Evolutionary conservation across 139 green algal species (phyloP), one percentile per base, ranked within the genome.

Genomic region (Micromonas commoda): DNA sequence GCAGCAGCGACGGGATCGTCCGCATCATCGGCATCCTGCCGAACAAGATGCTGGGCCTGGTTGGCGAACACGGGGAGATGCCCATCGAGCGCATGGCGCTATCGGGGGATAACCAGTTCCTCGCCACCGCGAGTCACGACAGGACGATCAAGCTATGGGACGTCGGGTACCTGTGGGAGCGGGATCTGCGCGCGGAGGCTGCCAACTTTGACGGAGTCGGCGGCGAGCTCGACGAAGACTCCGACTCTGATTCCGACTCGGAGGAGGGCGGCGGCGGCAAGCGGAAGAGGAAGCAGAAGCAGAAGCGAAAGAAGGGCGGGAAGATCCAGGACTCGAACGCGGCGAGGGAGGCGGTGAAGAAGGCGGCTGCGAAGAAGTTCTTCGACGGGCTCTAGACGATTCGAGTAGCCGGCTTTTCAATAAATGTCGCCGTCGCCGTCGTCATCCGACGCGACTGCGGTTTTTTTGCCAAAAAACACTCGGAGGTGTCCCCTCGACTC

Each of bases 1-100:
- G 91, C 57, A 90, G 81, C 75, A 87, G 80, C 29, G 94, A 98
- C 81, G 94, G 94, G 3, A 72, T 91, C 13, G 88, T 98, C 57
- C 87, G 94, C 21, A 71, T 88, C 32, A 79, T 88, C 1, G 63
- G 34, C 28, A 57, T 88, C 3, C 77, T 84, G 35, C 84, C 84
- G 20, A 87, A 87, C 60, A 85, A 87, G 67, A 91, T 97, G 84
- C 77, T 98, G 71, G 94, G 90, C 2, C 83, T 97, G 16, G 69
- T 98, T 33, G 93, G 93, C 0, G 87, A 92, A 66, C 90, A 96
- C 77, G 80, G 79, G n/a, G 89, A 89, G n/a, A 84, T 80, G 34
- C 85, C 85, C 2, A 86, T 89, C 37, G 82, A 86, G 61, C 74
- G 82, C 19, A 57, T 88, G 9, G 54, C 37, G 23, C 31, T 77